phyloP scores from a whole-genome alignment of 352 stramenopile species.

The Pythium aquatile region DNA sequence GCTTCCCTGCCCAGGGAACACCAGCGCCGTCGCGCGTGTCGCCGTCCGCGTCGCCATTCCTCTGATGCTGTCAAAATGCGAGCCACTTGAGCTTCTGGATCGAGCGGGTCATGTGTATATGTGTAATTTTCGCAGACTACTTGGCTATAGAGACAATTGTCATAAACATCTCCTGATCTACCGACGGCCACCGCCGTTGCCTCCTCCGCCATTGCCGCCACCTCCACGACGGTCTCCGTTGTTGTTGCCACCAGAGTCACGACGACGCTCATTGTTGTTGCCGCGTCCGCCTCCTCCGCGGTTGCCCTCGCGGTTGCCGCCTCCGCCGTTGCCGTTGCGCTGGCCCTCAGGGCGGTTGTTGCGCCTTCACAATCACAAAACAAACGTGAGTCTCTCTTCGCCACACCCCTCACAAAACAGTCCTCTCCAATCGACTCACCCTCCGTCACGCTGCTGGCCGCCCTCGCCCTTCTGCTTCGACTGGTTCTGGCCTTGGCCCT shows the following conservation, averaged over 20 bases:
- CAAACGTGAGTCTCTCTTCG: neutral
- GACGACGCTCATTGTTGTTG: slow-evolving; percentile 27
- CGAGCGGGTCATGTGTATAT: slow-evolving; percentile 13
- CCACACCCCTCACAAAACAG: neutral
- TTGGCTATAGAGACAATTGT: slow-evolving; percentile 15
- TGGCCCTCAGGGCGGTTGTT: slow-evolving; percentile 42
- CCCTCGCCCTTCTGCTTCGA: slow-evolving; percentile 36
- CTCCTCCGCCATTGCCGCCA: neutral
- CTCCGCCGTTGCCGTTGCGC: slow-evolving; percentile 4
- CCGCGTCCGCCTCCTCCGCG: slow-evolving; percentile 12
- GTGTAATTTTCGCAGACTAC: slow-evolving; percentile 25
- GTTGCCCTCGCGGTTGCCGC: slow-evolving; percentile 3
- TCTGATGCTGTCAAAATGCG: slow-evolving; percentile 7
- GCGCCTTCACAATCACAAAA: slow-evolving; percentile 13
- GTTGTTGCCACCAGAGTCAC: slow-evolving; percentile 36
- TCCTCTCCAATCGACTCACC: slow-evolving; percentile 30
- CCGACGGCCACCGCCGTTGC: slow-evolving; percentile 30
- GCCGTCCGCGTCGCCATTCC: slow-evolving; percentile 25
- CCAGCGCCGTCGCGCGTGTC: slow-evolving; percentile 41
- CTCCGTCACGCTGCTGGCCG: slow-evolving; percentile 49
- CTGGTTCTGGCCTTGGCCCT: slow-evolving; percentile 5
- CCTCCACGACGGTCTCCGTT: slow-evolving; percentile 2
- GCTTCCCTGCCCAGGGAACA: slow-evolving; percentile 85
- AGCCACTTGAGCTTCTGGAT: slow-evolving; percentile 18
- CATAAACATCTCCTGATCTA: slow-evolving; percentile 28